These are phyloP conservation scores for Pythium pyrilobum DNA, from an alignment of 352 stramenopile species.

Conservation along the genomic window DNA sequence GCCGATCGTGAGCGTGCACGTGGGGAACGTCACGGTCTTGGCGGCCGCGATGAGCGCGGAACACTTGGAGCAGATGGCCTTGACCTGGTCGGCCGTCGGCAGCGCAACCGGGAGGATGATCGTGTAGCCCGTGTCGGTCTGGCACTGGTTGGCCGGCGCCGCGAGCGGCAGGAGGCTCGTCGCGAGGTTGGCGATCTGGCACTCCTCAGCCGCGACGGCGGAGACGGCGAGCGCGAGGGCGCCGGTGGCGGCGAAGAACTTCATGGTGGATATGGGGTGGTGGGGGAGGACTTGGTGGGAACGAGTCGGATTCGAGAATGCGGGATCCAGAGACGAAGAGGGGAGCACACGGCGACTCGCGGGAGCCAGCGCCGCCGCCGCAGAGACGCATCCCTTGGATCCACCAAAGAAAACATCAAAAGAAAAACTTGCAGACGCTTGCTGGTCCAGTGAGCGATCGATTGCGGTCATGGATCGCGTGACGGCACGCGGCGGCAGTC, in stretches of 20 bases:
- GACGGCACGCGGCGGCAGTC: too few species aligned
- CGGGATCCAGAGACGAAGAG: neutral
- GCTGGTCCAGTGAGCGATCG: too few species aligned
- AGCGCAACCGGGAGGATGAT: neutral
- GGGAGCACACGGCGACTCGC: neutral
- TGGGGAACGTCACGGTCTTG: conserved; percentile 5
- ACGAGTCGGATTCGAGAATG: conserved; percentile 12
- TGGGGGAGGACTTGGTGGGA: neutral
- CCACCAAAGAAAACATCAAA: too few species aligned
- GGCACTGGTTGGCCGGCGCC: conserved; percentile 3
- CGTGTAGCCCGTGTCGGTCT: conserved; percentile 3
- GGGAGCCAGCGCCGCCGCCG: too few species aligned
- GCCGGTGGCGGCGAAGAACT: conserved; percentile 10
- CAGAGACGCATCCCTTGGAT: too few species aligned
- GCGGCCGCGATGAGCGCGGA: conserved; percentile 1
- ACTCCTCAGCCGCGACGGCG: conserved; percentile 1
- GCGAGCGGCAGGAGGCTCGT: conserved; percentile 2
- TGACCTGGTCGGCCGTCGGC: conserved; percentile 6
- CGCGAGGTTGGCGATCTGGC: conserved; percentile 8
- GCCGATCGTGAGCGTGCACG: conserved; percentile 7
- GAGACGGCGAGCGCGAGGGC: conserved; percentile 5
- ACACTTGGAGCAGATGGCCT: conserved; percentile 12
- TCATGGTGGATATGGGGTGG: conserved; percentile 9
- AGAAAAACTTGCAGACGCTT: too few species aligned
- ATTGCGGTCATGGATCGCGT: too few species aligned